Evolutionary conservation across 1,284 basidiomycete genomes (phyloP).

Genomic region (Agroathelia rolfsii): DNA sequence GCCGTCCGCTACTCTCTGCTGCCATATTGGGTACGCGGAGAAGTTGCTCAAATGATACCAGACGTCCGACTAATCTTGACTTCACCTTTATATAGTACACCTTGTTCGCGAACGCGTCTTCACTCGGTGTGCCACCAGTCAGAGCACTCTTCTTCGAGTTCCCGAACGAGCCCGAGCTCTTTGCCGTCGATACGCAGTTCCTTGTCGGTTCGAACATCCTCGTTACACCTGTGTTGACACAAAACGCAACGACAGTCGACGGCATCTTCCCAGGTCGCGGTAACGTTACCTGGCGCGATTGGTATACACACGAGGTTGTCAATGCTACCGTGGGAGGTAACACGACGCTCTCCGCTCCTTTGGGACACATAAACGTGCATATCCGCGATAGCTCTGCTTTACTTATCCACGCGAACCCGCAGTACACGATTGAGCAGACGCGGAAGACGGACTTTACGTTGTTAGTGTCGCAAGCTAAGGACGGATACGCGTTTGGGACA

Average conservation of each 20-base stretch:
- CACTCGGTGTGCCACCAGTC: slow-evolving; percentile 55
- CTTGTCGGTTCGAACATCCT: slow-evolving; percentile 60
- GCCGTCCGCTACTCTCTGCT: slow-evolving; percentile 55
- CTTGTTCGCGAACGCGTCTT: slow-evolving; percentile 61
- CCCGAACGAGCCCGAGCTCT: slow-evolving; percentile 56
- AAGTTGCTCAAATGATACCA: slow-evolving; percentile 9
- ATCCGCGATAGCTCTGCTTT: slow-evolving; percentile 50
- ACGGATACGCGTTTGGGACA: slow-evolving; percentile 39
- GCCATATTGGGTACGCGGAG: slow-evolving; percentile 69
- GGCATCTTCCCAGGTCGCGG: slow-evolving; percentile 54
- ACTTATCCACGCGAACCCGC: slow-evolving; percentile 43
- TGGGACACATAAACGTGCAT: slow-evolving; percentile 65
- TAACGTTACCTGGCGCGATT: slow-evolving; percentile 62
- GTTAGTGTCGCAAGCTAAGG: slow-evolving; percentile 38
- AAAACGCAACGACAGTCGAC: slow-evolving; percentile 42
- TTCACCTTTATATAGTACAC: slow-evolving; percentile 46
- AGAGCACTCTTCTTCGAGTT: slow-evolving; percentile 73
- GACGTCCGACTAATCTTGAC: slow-evolving; percentile 6
- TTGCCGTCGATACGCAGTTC: slow-evolving; percentile 59
- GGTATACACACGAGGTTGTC: slow-evolving; percentile 57
- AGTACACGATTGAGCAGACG: slow-evolving; percentile 51
- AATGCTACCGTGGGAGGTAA: slow-evolving; percentile 26
- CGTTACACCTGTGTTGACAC: slow-evolving; percentile 62
- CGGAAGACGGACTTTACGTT: slow-evolving; percentile 42
- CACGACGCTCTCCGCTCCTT: slow-evolving; percentile 43